Base-by-base conservation (phyloP, 768 basidiomycete species). In the Amanita brunnescens region DNA sequence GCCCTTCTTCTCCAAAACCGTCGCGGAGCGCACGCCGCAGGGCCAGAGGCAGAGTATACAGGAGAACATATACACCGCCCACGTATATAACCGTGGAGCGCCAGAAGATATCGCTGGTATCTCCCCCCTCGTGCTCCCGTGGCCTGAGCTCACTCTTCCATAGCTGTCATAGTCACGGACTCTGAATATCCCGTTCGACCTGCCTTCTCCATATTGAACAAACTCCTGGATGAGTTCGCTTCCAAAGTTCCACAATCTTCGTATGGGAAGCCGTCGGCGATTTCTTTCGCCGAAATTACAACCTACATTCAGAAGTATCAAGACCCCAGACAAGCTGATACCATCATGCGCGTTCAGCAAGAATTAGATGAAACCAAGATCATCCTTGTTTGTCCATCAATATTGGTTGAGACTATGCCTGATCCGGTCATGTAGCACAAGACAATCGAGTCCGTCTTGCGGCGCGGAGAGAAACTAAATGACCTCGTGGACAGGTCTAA, bases 311-410 rank as follows among this genome's bases (percentile, higher is more conserved):
- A 80, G 64, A 95, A 92, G 69, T 98, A 96, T 65, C 95, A 99
- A 70, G 95, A 99, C 68, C 95, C 95, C 8, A 79, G 83, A 57
- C 92, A 97, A 70, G 95, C 95, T 5, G 95, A 99, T 71, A 86
- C 90, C 16, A 97, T 99, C 63, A 95, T 98, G 94, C 80, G 85
- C 57, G 96, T 99, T 10, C 96, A 99, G 67, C 87, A 92, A 62
- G 96, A 99, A 64, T 70, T 99, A 48, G 96, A 99, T 65, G 96
- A 99, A 73, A 98, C 96, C 2, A 99, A 99, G 85, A 95, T 99
- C 58, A 82, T 98, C 41, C 71, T 99, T 67, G 94, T 95, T 46
- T 14, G 21, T 33, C 16, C 10, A 2, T 26, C 45, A 49, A n/a
- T 47, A 32, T 37, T 34, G 26, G 6, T 6, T 6, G 20, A 20